Conservation (phyloP, 148 eudicot species). For the Chenopodium suecicum region DNA sequence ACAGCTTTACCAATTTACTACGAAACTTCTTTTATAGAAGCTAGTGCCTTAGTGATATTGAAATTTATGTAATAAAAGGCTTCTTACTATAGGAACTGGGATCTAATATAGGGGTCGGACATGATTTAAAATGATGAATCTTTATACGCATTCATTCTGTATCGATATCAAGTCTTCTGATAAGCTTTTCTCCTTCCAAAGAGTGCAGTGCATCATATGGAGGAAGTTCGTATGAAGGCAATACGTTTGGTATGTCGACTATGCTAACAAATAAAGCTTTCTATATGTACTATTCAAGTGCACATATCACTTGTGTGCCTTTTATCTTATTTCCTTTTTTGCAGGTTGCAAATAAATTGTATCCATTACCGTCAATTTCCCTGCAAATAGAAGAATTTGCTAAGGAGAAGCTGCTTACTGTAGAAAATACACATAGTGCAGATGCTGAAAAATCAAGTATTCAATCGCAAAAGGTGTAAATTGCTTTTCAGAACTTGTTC, state of each 20-base stretch:
- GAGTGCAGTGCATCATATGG: conserved; percentile 96
- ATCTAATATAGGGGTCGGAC: not conserved
- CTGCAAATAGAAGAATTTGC: conserved; percentile 85
- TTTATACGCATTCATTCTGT: not conserved
- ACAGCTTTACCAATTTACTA: too few species aligned
- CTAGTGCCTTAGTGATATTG: too few species aligned
- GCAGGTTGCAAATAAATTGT: conserved; percentile 96
- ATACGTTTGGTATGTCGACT: conserved; percentile 79
- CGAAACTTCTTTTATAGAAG: too few species aligned
- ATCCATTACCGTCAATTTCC: conserved; percentile 69
- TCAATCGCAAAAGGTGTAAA: conserved; percentile 56
- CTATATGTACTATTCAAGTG: not conserved
- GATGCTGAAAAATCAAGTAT: conserved; percentile 40
- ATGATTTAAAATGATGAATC: not conserved
- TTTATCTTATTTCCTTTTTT: conserved; percentile 15
- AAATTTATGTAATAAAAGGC: too few species aligned
- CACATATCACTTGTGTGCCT: not conserved
- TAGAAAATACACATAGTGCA: conserved; percentile 31
- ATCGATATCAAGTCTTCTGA: conserved; percentile 7
- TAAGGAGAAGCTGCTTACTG: conserved; percentile 65
- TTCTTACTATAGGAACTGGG: not conserved
- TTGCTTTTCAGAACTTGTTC: conserved; percentile 1
- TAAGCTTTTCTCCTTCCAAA: conserved; percentile 31
- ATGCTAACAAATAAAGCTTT: not conserved
- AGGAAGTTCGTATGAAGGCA: conserved; percentile 97